A percentile compares a stretch with the other conserved stretches of the same genome.
Conservation (phyloP, 1,284 basidiomycete species). For the Pseudozyma thailandica region DNA sequence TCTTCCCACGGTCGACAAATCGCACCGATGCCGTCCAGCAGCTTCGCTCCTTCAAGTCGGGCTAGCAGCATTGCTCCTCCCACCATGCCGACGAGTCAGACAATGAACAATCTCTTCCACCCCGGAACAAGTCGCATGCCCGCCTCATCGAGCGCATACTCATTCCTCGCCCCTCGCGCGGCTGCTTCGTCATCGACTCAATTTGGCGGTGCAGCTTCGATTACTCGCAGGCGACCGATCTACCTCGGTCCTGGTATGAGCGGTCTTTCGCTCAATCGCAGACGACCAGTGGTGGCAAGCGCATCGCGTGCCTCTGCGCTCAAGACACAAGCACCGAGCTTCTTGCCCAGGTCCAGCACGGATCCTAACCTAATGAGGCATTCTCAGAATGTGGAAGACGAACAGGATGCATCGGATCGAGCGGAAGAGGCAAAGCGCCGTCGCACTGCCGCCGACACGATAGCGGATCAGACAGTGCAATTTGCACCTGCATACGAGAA, state of each 20-base stretch:
- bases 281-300: conserved; percentile 34
- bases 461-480: conserved; percentile 18
- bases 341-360: conserved; percentile 35
- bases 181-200: conserved; percentile 8
- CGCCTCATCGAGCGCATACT: conserved; percentile 36
- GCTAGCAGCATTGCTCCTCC: conserved; percentile 43
- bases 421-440: conserved; percentile 43
- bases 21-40: conserved; percentile 3
- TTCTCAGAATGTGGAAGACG: conserved; percentile 12
- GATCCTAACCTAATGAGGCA: conserved; percentile 34
- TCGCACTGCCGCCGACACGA: conserved; percentile 13
- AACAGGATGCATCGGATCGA: conserved; percentile 20
- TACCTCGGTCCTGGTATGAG: conserved; percentile 51
- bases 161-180: conserved; percentile 44
- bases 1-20: conserved; percentile 7
- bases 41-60: conserved; percentile 23
- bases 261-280: conserved; percentile 39
- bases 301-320: conserved; percentile 28
- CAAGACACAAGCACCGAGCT: conserved; percentile 9
- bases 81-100: conserved; percentile 30
- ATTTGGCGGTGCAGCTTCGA: conserved; percentile 9
- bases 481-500: conserved; percentile 37
- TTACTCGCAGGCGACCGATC: conserved; percentile 31
- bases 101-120: conserved; percentile 38
- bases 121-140: conserved; percentile 29